A percentile compares a stretch with the other conserved stretches of the same genome.
Evolutionary conservation across 257 asterid genomes (phyloP).

Genomic region (Plantago elongata): DNA sequence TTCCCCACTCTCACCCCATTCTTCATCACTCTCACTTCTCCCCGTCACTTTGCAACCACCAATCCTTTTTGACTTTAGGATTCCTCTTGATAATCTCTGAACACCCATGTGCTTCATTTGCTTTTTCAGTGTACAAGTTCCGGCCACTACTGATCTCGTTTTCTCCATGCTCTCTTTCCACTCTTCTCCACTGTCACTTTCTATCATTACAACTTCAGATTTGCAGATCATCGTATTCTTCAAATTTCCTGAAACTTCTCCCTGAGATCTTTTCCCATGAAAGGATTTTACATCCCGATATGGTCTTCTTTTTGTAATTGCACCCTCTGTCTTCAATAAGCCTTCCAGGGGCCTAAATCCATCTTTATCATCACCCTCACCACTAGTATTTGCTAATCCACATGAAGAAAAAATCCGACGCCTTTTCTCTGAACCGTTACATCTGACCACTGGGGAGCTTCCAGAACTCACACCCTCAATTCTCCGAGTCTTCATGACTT

Average conservation of each 20-base stretch:
- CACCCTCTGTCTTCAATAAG: constrained; percentile 16
- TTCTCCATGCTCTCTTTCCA: constrained; percentile 38
- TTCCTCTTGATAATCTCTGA: constrained; percentile 35
- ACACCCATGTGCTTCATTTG: constrained; percentile 18
- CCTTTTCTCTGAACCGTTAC: constrained; percentile 18
- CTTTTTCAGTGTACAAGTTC: constrained; percentile 21
- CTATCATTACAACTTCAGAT: constrained; percentile 7
- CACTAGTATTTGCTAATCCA: constrained; percentile 24
- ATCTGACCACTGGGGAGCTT: constrained; percentile 17
- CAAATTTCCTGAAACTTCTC: constrained; percentile 18
- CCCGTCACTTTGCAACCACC: too few relatives aligned
- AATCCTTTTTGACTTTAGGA: too few relatives aligned
- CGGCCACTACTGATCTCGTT: constrained; percentile 20
- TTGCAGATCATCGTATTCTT: constrained; percentile 19
- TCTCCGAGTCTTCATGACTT: constrained; percentile 23
- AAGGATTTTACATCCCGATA: constrained; percentile 15
- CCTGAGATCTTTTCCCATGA: constrained; percentile 17
- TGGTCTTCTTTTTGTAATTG: constrained; percentile 1
- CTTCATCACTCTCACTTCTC: constrained; percentile 9
- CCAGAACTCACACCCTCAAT: constrained; percentile 16
- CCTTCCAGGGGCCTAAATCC: constrained; percentile 19
- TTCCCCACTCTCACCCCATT: constrained; percentile 39
- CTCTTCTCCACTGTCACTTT: constrained; percentile 18
- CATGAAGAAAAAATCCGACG: constrained; percentile 19
- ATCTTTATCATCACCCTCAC: constrained; percentile 24